These are phyloP conservation scores for Bertia moriformis DNA, from an alignment of 2,329 filamentous ascomycete genomes.

Conservation along the genomic window DNA sequence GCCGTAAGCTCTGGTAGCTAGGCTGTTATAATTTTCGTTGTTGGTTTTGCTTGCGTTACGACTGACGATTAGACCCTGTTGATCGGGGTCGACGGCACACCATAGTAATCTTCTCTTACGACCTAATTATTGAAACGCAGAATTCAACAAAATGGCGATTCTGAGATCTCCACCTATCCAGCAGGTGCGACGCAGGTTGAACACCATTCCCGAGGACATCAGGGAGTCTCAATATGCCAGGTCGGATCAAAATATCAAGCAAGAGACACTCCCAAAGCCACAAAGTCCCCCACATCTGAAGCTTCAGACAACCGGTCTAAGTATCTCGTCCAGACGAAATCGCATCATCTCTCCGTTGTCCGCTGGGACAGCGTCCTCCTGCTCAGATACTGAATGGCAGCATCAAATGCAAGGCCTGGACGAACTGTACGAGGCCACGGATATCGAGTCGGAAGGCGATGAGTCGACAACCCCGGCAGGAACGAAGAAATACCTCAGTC, in stretches of 20 bases:
- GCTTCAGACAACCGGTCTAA: background rate
- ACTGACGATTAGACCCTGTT: background rate
- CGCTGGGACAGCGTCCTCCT: background rate
- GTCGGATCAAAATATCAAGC: background rate
- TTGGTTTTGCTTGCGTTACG: background rate
- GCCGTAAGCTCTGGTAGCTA: background rate
- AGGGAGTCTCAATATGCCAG: background rate
- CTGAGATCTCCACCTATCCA: background rate
- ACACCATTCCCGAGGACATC: background rate
- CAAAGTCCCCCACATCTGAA: background rate
- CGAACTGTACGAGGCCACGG: background rate
- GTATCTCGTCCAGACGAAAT: background rate
- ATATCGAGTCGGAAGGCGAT: background rate
- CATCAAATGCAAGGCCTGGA: background rate
- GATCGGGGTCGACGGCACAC: background rate
- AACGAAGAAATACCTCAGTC: background rate
- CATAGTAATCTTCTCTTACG: no score
- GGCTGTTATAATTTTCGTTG: background rate
- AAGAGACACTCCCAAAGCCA: no score
- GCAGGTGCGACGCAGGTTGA: background rate
- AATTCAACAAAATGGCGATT: no score
- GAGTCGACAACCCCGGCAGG: background rate
- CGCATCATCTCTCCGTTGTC: background rate
- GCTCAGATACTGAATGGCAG: slow-evolving; percentile 1
- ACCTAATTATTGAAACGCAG: no score